Evolutionary conservation across 768 basidiomycete species (phyloP), one percentile per base, ranked within the genome.

Genomic region (Imleria badia): DNA sequence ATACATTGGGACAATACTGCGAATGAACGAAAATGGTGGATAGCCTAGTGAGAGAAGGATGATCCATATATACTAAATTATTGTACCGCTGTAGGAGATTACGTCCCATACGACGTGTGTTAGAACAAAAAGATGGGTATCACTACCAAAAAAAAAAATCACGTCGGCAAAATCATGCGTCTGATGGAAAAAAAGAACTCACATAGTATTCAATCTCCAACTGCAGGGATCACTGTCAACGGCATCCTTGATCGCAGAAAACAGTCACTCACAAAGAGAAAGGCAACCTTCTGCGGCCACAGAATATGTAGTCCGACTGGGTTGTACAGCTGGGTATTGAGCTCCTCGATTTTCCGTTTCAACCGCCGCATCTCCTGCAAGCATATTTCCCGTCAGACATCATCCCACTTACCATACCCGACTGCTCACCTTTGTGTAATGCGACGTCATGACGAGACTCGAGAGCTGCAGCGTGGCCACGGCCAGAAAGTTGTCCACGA

Each of bases 171-270:
- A n/a, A n/a, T n/a, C n/a, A n/a, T n/a, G n/a, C n/a, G n/a, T n/a
- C n/a, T n/a, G n/a, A 38, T n/a, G n/a, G n/a, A 3, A 19, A 19
- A 40, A 42, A 42, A 6, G 2, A 13, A 81, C 89, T 75, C 51
- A 91, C 89, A 72, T 94, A 94, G 74, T 94, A 94, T 65, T 98
- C 95, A 54, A 98, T 91, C 76, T 98, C 95, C 63, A 98, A 79
- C 95, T 98, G 63, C 43, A 43, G 30, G 11, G 8, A 36, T 48
- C 48, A 15, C n/a, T 2, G 20, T 63, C 38, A 55, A 51, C 14
- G 29, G 13, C 13, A 9, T 44, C 29, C 43, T 43, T 47, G 7
- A 22, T 4, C 22, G 3, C 30, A n/a, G 13, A 35, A 46, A 51
- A 36, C 26, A 26, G 10, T 23, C 45, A 88, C 95, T 72, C 68